These are phyloP conservation scores for Emergomyces pasteurianus DNA, from an alignment of 2,329 filamentous ascomycete genomes.

Conservation along the genomic window DNA sequence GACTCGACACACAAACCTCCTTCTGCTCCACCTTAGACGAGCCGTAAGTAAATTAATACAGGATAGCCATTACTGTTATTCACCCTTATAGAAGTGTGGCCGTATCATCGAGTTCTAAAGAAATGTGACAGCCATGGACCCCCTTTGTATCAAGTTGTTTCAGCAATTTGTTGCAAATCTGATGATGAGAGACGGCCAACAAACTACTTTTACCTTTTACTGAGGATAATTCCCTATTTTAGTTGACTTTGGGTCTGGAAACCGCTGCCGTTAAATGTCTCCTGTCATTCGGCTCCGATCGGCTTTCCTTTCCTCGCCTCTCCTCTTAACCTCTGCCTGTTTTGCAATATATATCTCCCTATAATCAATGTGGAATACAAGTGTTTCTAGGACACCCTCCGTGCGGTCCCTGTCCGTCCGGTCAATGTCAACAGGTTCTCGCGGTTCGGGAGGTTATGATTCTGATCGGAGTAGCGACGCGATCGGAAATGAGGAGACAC, in stretches of 20 bases:
- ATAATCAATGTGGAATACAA: conserved; percentile 4
- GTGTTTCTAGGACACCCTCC: neutral
- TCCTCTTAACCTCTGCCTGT: neutral
- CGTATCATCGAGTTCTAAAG: neutral
- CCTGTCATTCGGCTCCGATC: neutral
- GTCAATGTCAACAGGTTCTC: neutral
- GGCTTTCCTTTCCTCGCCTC: neutral
- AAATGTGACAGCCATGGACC: neutral
- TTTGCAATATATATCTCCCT: neutral
- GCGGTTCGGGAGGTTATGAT: conserved; percentile 1
- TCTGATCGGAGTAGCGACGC: conserved; percentile 15
- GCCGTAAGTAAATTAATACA: neutral
- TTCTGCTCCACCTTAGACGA: neutral
- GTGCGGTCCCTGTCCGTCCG: conserved; percentile 1
- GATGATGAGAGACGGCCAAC: neutral
- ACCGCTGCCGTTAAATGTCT: neutral
- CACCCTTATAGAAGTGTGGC: neutral
- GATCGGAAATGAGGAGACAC: neutral
- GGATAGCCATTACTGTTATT: neutral
- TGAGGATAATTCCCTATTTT: neutral
- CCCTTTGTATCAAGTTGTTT: neutral
- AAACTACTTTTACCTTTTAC: neutral
- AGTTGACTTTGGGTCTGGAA: neutral
- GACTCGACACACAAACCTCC: neutral
- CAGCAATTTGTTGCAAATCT: neutral